Base-by-base conservation (phyloP, 108 stramenopile species). In the Fragilaria radians region DNA sequence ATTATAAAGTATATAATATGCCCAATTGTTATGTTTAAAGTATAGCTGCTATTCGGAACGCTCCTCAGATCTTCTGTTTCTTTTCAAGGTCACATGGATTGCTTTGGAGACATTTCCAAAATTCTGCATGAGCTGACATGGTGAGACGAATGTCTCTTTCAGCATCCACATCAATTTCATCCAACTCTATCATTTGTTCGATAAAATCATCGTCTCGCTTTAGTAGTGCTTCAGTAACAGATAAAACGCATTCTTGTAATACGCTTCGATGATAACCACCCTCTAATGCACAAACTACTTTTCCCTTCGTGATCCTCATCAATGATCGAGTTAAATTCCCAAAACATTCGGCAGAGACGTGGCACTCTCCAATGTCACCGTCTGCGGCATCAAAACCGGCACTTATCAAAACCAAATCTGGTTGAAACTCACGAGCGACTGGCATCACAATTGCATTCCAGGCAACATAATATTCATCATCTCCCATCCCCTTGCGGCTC, bases 321-420 rank as follows among this genome's bases (percentile, higher is more conserved):
- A 73, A 69, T 33, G 58, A 34, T 2, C 74, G 52, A n/a, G 78
- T 83, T 54, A 86, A 62, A 19, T 67, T 47, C n/a, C 73, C 85
- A 71, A 65, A 83, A 53, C 77, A 71, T 32, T 73, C 61, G 5
- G 79, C 77, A 11, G 81, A 66, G 0, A 89, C 61, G 30, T 58
- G 24, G 62, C 86, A 85, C 46, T 85, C 81, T 22, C 83, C 83
- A 14, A 86, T 67, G 59, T 92, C 91, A 23, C 81, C 89, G 23
- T 28, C 22, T 14, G 85, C 82, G 9, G 83, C 86, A 73, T 95
- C 94, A 63, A 95, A 95, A 11, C 94, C 94, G 46, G 94, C 88
- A 57, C 72, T 76, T 5, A 95, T 80, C 22, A 94, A 32, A 5
- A 94, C 62, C 18, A 94, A 56, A 46, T 89, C 81, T 19, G 88